phyloP scores from a whole-genome alignment of 768 basidiomycete species.

The Chalciporus chontae region DNA sequence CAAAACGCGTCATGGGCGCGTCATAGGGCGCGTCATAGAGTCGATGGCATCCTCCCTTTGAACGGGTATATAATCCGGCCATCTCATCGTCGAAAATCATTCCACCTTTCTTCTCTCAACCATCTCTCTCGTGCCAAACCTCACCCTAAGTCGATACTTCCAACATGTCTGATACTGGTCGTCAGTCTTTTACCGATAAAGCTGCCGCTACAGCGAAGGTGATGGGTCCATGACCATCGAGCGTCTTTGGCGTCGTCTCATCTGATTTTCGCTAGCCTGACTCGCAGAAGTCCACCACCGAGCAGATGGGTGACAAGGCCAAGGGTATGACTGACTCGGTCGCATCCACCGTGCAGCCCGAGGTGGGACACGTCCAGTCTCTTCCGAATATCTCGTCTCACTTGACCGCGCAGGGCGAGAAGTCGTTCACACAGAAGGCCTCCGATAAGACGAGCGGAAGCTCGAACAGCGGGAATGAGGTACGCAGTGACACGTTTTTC shows the following conservation, averaged over 20 bases:
- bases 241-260: neutral
- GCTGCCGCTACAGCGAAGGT: constrained; percentile 50
- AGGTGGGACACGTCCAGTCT: constrained; percentile 25
- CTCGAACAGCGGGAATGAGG: constrained; percentile 41
- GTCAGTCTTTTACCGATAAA: constrained; percentile 61
- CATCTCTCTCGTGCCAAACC: neutral
- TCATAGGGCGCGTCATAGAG: constrained; percentile 1
- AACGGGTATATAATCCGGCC: constrained; percentile 6
- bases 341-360: constrained; percentile 48
- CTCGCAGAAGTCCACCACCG: constrained; percentile 51
- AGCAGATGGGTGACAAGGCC: constrained; percentile 46
- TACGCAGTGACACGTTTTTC: constrained; percentile 16
- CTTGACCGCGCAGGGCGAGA: constrained; percentile 39
- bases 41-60: neutral
- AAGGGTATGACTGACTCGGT: constrained; percentile 47
- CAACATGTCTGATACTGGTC: constrained; percentile 54
- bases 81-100: neutral
- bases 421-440: constrained; percentile 46
- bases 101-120: neutral
- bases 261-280: constrained; percentile 42
- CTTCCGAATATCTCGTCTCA: too few species aligned
- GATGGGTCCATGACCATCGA: neutral
- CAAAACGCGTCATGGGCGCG: constrained; percentile 5
- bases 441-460: constrained; percentile 49
- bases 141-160: neutral